Base-by-base conservation (phyloP, 2,329 filamentous ascomycete species). In the Didymellaceae sp. region DNA sequence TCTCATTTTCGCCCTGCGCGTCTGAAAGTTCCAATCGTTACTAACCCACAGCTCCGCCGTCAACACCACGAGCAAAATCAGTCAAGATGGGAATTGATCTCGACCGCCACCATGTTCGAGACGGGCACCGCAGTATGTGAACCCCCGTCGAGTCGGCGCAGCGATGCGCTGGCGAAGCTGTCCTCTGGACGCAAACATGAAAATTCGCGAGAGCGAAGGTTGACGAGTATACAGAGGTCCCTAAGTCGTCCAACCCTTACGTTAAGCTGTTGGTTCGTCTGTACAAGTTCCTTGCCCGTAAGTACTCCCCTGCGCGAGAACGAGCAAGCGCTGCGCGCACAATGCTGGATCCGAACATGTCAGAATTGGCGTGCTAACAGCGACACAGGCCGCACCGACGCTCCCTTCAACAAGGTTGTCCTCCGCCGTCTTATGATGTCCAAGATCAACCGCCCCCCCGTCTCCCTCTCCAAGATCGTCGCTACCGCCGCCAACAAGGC, bases 361-460 rank as follows among this genome's bases (percentile, higher is more conserved):
- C n/a, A 46, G 47, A 42, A 42, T 35, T 25, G 45, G 44, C 52
- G 50, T 44, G 67, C 70, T 71, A 57, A 72, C 63, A 45, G 48
- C 34, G 30, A 31, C 28, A 18, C 70, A 95, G 90, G 91, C 81
- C 92, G 94, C 76, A 99, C 94, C 77, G 94, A 97, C 79, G 86
- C 91, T 65, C 86, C 85, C 82, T 99, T 99, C 90, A 99, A 99
- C 89, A 95, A 96, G 85, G 90, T 94, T 73, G 86, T 99, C 75
- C 90, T 99, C 73, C 91, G 93, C 78, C 90, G 94, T 74, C 89
- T 99, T 58, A 96, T 96, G 77, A 96, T 94, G 90, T 96, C 91
- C 78, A 91, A 92, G 81, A 96, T 95, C 82, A 97, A 97, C 89
- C 89, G 92, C 70, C 74, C 74, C 55, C 72, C 94, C 62, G 87